These are phyloP conservation scores for Pseudogymnoascus destructans DNA, from an alignment of 2,329 filamentous ascomycete genomes.

Conservation along the genomic window DNA sequence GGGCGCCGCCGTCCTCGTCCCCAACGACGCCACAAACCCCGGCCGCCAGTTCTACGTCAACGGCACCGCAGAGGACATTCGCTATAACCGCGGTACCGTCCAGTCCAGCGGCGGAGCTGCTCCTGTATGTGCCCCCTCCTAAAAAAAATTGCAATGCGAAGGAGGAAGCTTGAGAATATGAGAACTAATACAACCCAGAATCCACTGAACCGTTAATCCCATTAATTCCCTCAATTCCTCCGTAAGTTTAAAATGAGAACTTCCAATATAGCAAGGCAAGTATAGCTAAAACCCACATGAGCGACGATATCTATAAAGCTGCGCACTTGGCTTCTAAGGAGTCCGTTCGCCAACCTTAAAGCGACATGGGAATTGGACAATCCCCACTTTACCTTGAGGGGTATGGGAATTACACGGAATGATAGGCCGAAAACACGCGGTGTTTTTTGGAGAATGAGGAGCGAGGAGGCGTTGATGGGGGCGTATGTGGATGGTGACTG, in stretches of 20 bases:
- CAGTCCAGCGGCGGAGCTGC: conserved; percentile 31
- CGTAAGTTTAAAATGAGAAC: neutral
- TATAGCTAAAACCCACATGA: neutral
- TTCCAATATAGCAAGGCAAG: neutral
- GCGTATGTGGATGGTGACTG: neutral
- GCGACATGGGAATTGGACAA: neutral
- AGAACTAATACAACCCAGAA: neutral
- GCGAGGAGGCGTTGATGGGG: neutral
- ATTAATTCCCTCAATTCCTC: neutral
- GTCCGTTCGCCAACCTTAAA: neutral
- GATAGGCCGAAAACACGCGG: neutral
- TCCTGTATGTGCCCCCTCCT: conserved; percentile 18
- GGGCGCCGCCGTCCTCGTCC: conserved; percentile 28
- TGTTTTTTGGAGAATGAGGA: neutral
- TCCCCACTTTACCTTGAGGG: neutral
- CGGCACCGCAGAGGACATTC: conserved; percentile 30
- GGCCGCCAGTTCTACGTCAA: conserved; percentile 37
- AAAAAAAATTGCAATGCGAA: neutral
- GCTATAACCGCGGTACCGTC: conserved; percentile 25
- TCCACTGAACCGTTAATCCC: no score
- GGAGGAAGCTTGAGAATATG: neutral
- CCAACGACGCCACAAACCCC: conserved; percentile 13
- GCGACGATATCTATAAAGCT: no score
- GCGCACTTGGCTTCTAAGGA: neutral
- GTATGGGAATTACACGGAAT: neutral